A percentile compares a stretch with the other conserved stretches of the same genome.
These are phyloP conservation scores for Lizonia empirigonia DNA, from an alignment of 2,329 filamentous ascomycete genomes.

Conservation along the genomic window DNA sequence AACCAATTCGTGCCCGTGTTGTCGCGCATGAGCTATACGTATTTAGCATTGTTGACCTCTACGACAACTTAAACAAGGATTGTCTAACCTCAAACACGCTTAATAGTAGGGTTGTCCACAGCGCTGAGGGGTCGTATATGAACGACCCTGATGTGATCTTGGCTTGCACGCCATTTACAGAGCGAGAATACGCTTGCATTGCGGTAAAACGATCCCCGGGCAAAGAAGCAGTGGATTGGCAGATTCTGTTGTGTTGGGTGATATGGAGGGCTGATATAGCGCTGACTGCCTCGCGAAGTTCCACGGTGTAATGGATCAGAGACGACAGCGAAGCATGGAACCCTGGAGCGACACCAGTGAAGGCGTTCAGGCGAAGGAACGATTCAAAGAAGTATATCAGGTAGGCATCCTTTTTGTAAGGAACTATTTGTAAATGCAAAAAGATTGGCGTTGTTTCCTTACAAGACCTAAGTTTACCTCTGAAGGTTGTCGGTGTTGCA, in stretches of 20 bases:
- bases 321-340: constrained; percentile 19
- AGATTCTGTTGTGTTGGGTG: not conserved
- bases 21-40: constrained; percentile 34
- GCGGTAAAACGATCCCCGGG: constrained; percentile 6
- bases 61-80: not conserved
- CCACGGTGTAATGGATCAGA: constrained; percentile 19
- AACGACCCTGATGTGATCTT: constrained; percentile 20
- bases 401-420: constrained; percentile 3
- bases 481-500: not conserved
- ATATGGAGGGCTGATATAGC: constrained; percentile 28
- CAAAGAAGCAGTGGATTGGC: not conserved
- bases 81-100: constrained; percentile 38
- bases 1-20: constrained; percentile 35
- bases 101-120: constrained; percentile 36
- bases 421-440: not conserved
- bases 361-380: constrained; percentile 31
- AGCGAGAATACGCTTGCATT: constrained; percentile 27
- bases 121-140: constrained; percentile 21
- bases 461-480: not conserved
- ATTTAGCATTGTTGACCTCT: not conserved
- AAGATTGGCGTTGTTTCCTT: not conserved
- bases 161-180: constrained; percentile 22
- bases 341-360: constrained; percentile 13
- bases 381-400: constrained; percentile 30
- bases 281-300: constrained; percentile 26